Conservation (phyloP, 257 asterid species). For the Avicennia marina region DNA sequence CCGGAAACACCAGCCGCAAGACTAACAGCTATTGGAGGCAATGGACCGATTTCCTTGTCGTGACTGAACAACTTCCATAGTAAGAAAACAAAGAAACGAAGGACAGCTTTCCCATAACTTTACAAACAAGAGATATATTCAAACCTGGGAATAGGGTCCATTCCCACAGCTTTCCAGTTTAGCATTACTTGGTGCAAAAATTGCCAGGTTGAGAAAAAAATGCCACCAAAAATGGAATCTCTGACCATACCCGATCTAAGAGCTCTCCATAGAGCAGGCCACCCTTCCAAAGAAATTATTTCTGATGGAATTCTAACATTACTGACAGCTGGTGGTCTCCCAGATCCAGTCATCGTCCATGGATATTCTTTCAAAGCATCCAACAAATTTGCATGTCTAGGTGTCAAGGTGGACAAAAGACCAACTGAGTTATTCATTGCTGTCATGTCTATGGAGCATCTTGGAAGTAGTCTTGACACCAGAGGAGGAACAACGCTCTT, state of each 20-base stretch:
- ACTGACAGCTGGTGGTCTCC: constrained; percentile 73
- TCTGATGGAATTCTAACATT: constrained; percentile 57
- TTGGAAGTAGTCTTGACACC: constrained; percentile 57
- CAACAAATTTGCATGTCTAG: constrained; percentile 46
- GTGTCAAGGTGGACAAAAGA: constrained; percentile 65
- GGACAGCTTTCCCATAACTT: neutral
- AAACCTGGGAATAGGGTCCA: constrained; percentile 89
- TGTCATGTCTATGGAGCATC: constrained; percentile 52
- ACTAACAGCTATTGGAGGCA: constrained; percentile 80
- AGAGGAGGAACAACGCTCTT: constrained; percentile 43
- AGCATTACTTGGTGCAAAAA: constrained; percentile 60
- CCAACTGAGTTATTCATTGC: constrained; percentile 56
- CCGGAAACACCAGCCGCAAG: constrained; percentile 96
- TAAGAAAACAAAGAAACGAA: constrained; percentile 5
- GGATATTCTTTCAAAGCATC: constrained; percentile 80
- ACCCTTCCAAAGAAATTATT: constrained; percentile 75
- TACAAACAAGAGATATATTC: neutral
- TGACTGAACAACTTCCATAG: constrained; percentile 35
- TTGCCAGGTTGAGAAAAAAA: constrained; percentile 90
- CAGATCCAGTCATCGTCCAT: constrained; percentile 98
- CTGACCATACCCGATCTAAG: constrained; percentile 75
- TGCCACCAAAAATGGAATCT: constrained; percentile 83
- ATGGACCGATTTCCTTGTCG: constrained; percentile 73
- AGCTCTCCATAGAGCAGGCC: constrained; percentile 85
- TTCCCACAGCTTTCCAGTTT: constrained; percentile 91